phyloP scores from a whole-genome alignment of 495 filamentous ascomycete genomes.

The Rostrohypoxylon terebratum region DNA sequence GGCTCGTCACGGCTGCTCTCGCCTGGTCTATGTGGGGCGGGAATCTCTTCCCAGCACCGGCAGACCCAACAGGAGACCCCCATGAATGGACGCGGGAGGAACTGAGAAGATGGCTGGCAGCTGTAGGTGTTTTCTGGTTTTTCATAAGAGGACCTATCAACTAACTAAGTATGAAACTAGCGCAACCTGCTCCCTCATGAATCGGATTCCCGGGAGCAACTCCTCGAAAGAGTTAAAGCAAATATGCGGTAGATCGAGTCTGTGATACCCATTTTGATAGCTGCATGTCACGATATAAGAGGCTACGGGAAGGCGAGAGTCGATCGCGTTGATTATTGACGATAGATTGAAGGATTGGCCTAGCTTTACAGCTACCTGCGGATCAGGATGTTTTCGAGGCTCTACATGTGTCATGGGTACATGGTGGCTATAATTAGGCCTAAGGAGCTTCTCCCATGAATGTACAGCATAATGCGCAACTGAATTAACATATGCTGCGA shows the following conservation, averaged over 20 bases:
- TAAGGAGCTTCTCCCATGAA: neutral
- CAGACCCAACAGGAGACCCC: slow-evolving; percentile 85
- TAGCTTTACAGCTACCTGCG: neutral
- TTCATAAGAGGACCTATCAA: neutral
- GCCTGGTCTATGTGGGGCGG: slow-evolving; percentile 86
- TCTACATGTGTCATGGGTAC: neutral
- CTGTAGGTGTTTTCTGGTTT: slow-evolving; percentile 64
- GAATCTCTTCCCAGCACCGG: slow-evolving; percentile 77
- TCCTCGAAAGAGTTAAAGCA: slow-evolving; percentile 82
- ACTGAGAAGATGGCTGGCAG: slow-evolving; percentile 77
- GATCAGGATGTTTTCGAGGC: neutral
- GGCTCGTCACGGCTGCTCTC: slow-evolving; percentile 84
- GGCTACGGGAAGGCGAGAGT: neutral
- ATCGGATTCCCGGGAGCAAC: slow-evolving; percentile 75
- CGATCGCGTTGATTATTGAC: neutral
- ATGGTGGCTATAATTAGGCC: neutral
- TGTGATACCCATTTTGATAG: neutral
- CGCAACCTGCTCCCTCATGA: slow-evolving; percentile 76
- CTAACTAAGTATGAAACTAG: slow-evolving; percentile 57
- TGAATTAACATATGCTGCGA: neutral
- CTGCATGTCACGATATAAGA: neutral
- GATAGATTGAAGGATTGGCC: neutral
- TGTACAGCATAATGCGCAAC: neutral
- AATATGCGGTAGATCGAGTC: slow-evolving; percentile 69
- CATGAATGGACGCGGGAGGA: slow-evolving; percentile 78